Base-by-base conservation (phyloP, 116 monocot species). In the Iris pallida region DNA sequence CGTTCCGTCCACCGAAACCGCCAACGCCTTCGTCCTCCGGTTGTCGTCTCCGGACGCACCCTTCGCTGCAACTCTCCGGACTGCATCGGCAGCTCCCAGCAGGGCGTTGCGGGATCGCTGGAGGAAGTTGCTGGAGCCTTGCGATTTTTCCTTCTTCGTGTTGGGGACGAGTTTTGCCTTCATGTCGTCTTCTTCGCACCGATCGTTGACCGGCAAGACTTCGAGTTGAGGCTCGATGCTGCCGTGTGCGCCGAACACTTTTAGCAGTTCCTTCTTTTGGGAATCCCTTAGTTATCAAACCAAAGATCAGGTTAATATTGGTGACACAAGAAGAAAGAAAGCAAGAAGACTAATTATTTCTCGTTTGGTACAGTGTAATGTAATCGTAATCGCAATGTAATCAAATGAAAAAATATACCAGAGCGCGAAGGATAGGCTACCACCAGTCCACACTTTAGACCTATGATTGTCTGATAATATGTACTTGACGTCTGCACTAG, bases 31-130 rank as follows among this genome's bases (percentile, higher is more conserved):
- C 16, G 74, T 82, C 60, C 71, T 76, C 13, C 74, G 54, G 30
- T 84, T 74, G 61, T 91, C 91, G 10, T 90, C 86, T 20, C 79
- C 81, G 70, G 83, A 79, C 14, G 82, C 75, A 62, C 84, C 82
- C 63, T 91, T 91, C 7, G 64, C 61, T 54, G 91, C 91, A 66
- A 77, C 91, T 73, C 87, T 81, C n/a, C 87, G 77, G 15, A 91
- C 87, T 58, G 87, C 91, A 80, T 91, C 91, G 57, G 91, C 91
- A 47, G 91, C 91, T 72, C 91, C 83, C 64, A 83, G 45, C 20
- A 83, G 52, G 42, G 79, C 83, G 63, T 83, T 83, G 11, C 79
- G 78, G 4, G 91, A 91, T 8, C 91, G 76, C 45, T 91, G 91
- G 48, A 91, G 78, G 64, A 91, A 91, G 53, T 76, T 66, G 19